Evolutionary conservation across 2,329 filamentous ascomycete species (phyloP).

Genomic region (Alternaria viburni): DNA sequence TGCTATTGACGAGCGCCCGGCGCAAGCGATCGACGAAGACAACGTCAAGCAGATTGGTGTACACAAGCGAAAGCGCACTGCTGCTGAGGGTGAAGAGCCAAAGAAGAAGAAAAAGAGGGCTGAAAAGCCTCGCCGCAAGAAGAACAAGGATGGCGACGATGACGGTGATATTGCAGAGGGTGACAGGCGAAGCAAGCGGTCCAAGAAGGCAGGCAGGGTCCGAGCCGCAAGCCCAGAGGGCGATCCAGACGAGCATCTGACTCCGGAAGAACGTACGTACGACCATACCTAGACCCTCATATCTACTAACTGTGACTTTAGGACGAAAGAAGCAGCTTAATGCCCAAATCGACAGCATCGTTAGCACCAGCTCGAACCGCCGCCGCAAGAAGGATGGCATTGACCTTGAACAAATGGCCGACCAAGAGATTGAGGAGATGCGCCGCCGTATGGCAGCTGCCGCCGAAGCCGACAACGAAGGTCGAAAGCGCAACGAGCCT

Average conservation of each 20-base stretch:
- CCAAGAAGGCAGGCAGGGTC: constrained; percentile 48
- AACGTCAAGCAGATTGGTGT: constrained; percentile 67
- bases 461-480: constrained; percentile 83
- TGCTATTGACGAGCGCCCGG: constrained; percentile 65
- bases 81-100: constrained; percentile 63
- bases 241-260: constrained; percentile 78
- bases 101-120: constrained; percentile 73
- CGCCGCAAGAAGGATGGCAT: constrained; percentile 84
- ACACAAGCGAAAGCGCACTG: constrained; percentile 69
- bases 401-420: constrained; percentile 87
- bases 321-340: constrained; percentile 81
- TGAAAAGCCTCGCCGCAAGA: constrained; percentile 60
- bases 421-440: constrained; percentile 86
- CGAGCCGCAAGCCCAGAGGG: constrained; percentile 57
- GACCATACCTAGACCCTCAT: not conserved
- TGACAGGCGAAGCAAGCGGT: constrained; percentile 60
- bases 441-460: constrained; percentile 90
- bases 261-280: constrained; percentile 78
- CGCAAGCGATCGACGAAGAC: constrained; percentile 65
- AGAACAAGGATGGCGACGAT: constrained; percentile 55
- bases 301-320: constrained; percentile 39
- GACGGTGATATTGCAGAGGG: constrained; percentile 60
- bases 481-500: constrained; percentile 78
- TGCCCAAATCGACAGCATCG: constrained; percentile 82
- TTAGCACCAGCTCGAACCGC: constrained; percentile 80